Base-by-base conservation (phyloP, 1,284 basidiomycete genomes). In the Cutaneotrichosporon sp. region DNA sequence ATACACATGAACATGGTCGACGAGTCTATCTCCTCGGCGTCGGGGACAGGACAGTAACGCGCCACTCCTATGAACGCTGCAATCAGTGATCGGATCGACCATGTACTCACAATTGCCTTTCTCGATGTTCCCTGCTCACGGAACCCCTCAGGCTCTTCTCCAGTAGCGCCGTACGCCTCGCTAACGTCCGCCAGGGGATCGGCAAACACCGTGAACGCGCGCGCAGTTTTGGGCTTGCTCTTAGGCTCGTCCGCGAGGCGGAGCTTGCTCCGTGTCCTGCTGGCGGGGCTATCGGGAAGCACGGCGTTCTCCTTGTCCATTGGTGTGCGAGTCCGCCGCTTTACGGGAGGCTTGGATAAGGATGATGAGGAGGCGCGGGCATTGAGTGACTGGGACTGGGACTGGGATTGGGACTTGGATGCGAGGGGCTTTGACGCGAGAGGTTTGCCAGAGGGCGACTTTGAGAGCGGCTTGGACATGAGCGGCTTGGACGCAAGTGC, bases 131-230 rank as follows among this genome's bases (percentile, higher is more conserved):
- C 49, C 49, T 50, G 49, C 5, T 61, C 53, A 34, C 65, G 64
- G 62, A 79, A 79, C 7, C 77, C 78, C 16, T 53, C 66, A 4
- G 78, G 78, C 58, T 75, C 73, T 36, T 57, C 56, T 0, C 72
- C 73, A 18, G 22, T 69, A 18, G 76, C 78, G 10, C 77, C 78
- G 65, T 80, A 79, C 47, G 77, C 76, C 56, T 74, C 72, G 57
- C 72, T 75, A 9, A 79, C 77, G 70, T 79, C 78, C 14, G 61
- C 68, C 18, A 79, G 63, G 16, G 52, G 36, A 16, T 56, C 55
- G 47, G 16, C 55, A 53, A 53, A 53, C 30, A 53, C 51, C 4
- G 51, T 34, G 31, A 53, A 34, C 51, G 51, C 40, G 14, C 46
- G 26, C 16, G 34, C 30, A 36, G 56, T 46, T 6, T 53, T 55